phyloP scores from a whole-genome alignment of 2,329 filamentous ascomycete genomes.

The Blumeriella jaapii region DNA sequence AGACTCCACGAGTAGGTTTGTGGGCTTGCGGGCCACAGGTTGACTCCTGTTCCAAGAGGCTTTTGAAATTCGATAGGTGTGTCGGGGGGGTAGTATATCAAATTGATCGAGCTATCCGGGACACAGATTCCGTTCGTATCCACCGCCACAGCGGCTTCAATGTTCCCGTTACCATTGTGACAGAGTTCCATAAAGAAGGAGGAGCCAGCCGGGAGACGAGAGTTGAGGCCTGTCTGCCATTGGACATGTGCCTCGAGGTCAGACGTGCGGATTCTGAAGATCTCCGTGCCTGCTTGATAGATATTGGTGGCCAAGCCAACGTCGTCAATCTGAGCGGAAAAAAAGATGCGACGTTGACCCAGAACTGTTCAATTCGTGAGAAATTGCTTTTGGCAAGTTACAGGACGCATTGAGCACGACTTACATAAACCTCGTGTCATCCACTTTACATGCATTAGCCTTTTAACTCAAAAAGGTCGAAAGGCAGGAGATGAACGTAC shows the following conservation, averaged over 20 bases:
- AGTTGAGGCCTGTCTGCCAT: constrained; percentile 3
- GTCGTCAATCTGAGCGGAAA: constrained; percentile 14
- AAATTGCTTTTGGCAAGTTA: constrained; percentile 26
- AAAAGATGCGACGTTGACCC: constrained; percentile 16
- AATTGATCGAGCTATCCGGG: constrained; percentile 28
- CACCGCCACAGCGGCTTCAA: constrained; percentile 24
- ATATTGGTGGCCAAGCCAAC: not conserved
- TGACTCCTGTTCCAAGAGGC: constrained; percentile 37
- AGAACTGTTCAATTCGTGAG: constrained; percentile 20
- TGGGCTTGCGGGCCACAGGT: constrained; percentile 33
- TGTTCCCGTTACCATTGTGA: constrained; percentile 42
- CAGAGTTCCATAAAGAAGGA: constrained; percentile 39
- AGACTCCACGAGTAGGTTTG: constrained; percentile 14
- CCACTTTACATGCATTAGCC: no score
- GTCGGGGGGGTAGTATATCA: constrained; percentile 28
- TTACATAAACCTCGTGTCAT: constrained; percentile 42
- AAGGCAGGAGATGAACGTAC: no score
- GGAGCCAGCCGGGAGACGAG: constrained; percentile 23
- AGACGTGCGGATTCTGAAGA: constrained; percentile 23
- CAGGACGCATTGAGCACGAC: constrained; percentile 10
- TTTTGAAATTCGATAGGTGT: constrained; percentile 35
- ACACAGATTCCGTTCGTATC: not conserved
- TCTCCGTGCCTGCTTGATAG: not conserved
- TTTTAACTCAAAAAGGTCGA: no score
- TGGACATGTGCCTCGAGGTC: constrained; percentile 7